phyloP scores from a whole-genome alignment of 2,329 filamentous ascomycete species.

The Phyllachora maydis region DNA sequence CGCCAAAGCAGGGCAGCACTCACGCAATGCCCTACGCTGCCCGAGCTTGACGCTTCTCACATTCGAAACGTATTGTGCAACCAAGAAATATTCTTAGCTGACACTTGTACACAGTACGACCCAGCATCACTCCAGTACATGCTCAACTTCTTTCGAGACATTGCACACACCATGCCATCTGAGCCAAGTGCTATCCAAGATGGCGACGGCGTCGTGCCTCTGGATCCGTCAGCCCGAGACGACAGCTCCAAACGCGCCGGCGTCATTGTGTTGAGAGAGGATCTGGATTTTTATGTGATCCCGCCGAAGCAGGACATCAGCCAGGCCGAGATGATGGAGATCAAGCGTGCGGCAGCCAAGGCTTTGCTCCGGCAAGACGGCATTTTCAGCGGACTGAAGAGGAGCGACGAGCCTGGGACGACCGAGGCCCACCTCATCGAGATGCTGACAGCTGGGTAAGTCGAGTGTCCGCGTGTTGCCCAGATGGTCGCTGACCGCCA shows the following conservation, averaged over 20 bases:
- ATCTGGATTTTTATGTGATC: slow-evolving; percentile 94
- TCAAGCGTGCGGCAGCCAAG: slow-evolving; percentile 78
- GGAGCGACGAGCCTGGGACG: slow-evolving; percentile 87
- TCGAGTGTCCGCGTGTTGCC: slow-evolving; percentile 4
- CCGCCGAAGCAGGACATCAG: slow-evolving; percentile 70
- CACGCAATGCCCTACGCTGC: slow-evolving; percentile 1
- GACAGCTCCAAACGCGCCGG: slow-evolving; percentile 82
- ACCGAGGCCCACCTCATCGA: slow-evolving; percentile 97
- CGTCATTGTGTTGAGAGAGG: slow-evolving; percentile 90
- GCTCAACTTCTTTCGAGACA: slow-evolving; percentile 93
- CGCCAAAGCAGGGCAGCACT: neutral
- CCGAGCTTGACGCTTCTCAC: slow-evolving; percentile 1
- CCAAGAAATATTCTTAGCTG: slow-evolving; percentile 20
- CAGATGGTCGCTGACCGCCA: slow-evolving; percentile 2
- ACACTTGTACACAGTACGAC: slow-evolving; percentile 55
- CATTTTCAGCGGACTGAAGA: slow-evolving; percentile 87
- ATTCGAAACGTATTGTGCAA: slow-evolving; percentile 15
- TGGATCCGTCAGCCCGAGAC: slow-evolving; percentile 48
- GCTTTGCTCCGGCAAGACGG: slow-evolving; percentile 78
- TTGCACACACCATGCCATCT: slow-evolving; percentile 85
- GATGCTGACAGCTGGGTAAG: slow-evolving; percentile 95
- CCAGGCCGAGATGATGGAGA: slow-evolving; percentile 80
- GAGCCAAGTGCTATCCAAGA: slow-evolving; percentile 49
- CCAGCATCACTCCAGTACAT: slow-evolving; percentile 93
- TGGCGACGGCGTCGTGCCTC: slow-evolving; percentile 36